Conservation (phyloP, 2,329 filamentous ascomycete species). For the Penicillium sp. region DNA sequence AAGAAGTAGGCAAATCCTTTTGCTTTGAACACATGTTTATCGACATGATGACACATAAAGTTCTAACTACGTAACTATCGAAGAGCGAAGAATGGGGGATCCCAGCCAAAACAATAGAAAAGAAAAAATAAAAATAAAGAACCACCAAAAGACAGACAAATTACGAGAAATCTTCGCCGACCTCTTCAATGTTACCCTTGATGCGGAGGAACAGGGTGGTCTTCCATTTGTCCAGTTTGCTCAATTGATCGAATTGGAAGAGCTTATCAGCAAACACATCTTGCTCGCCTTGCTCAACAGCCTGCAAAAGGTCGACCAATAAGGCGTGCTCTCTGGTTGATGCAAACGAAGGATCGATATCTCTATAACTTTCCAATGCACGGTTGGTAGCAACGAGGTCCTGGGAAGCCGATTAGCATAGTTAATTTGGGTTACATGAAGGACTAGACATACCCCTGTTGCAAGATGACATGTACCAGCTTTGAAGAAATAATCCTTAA, state of each 20-base stretch:
- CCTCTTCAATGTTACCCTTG: slow-evolving; percentile 76
- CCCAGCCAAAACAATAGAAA: neutral
- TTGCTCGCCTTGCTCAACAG: slow-evolving; percentile 72
- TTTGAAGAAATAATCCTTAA: slow-evolving; percentile 95
- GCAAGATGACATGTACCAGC: slow-evolving; percentile 86
- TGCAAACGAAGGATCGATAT: slow-evolving; percentile 72
- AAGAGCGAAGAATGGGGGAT: neutral
- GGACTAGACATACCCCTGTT: slow-evolving; percentile 41
- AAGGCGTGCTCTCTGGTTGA: slow-evolving; percentile 78
- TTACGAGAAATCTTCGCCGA: slow-evolving; percentile 65
- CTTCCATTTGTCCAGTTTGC: slow-evolving; percentile 97
- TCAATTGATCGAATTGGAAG: slow-evolving; percentile 87
- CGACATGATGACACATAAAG: neutral
- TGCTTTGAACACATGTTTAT: neutral
- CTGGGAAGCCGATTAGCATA: slow-evolving; percentile 22
- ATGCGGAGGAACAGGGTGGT: slow-evolving; percentile 76
- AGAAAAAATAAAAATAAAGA: neutral
- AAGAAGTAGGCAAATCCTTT: neutral
- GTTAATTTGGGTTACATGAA: neutral
- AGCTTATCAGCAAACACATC: slow-evolving; percentile 81
- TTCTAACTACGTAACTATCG: neutral
- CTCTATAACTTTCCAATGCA: slow-evolving; percentile 76
- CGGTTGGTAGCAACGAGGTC: slow-evolving; percentile 76
- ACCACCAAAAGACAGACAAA: slow-evolving; percentile 3
- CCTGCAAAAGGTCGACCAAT: slow-evolving; percentile 69